Conservation (phyloP, 495 filamentous ascomycete species). For the Recurvomyces mirabilis region DNA sequence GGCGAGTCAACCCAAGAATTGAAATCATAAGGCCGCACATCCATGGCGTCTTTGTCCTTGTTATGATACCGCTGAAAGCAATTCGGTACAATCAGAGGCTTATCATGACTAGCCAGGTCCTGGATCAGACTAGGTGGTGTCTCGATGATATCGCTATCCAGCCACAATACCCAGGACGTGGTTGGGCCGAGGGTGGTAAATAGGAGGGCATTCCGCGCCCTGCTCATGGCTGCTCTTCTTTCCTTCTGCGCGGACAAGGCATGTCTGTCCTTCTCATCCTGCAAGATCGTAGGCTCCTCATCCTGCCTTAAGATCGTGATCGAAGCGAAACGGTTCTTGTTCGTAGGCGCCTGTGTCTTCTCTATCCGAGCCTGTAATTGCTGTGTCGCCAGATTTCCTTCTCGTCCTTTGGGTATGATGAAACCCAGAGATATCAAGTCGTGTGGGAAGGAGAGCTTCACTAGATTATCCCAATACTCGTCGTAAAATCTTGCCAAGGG, state of each 20-base stretch:
- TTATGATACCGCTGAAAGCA: conserved; percentile 88
- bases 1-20: conserved; percentile 91
- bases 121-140: conserved; percentile 79
- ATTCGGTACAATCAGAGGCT: conserved; percentile 83
- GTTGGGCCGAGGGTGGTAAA: conserved; percentile 95
- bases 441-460: conserved; percentile 75
- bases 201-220: conserved; percentile 82
- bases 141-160: conserved; percentile 88
- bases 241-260: conserved; percentile 79
- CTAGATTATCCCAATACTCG: conserved; percentile 91
- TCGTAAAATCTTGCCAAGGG: conserved; percentile 88
- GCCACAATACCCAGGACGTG: conserved; percentile 93
- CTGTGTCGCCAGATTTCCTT: conserved; percentile 71
- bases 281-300: conserved; percentile 77
- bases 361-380: conserved; percentile 74
- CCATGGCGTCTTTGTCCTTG: conserved; percentile 51
- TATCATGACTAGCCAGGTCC: conserved; percentile 77
- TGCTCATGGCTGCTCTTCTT: conserved; percentile 79
- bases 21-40: conserved; percentile 83
- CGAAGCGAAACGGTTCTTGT: conserved; percentile 74
- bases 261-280: conserved; percentile 80
- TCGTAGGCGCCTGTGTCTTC: conserved; percentile 67
- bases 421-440: conserved; percentile 92
- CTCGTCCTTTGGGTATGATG: conserved; percentile 82
- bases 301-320: conserved; percentile 93